Evolutionary conservation across 106 monocot genomes (phyloP).

Genomic region (Apostasia ramifera): DNA sequence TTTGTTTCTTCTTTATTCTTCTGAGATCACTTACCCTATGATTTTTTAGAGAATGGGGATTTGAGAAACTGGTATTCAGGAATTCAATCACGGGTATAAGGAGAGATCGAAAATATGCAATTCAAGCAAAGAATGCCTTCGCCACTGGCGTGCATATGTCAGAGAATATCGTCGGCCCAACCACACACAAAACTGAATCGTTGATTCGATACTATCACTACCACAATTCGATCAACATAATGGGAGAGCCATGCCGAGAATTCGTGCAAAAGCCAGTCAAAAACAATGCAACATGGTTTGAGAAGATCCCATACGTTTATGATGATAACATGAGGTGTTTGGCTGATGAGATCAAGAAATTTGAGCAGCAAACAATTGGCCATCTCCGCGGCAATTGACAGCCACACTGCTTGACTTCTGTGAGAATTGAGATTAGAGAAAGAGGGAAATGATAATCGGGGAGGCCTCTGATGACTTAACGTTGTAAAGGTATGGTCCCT

Average conservation of each 20-base stretch:
- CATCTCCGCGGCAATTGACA: not conserved
- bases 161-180: conserved; percentile 38
- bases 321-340: conserved; percentile 32
- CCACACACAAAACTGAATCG: conserved; percentile 34
- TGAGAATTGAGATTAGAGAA: not conserved
- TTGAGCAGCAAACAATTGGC: conserved; percentile 26
- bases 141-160: conserved; percentile 80
- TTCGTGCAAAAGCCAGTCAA: conserved; percentile 19
- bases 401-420: not conserved
- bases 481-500: conserved; percentile 1
- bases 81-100: conserved; percentile 22
- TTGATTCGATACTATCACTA: conserved; percentile 67
- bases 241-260: conserved; percentile 41
- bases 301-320: conserved; percentile 35
- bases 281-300: conserved; percentile 19
- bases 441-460: not conserved
- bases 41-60: conserved; percentile 50
- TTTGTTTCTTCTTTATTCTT: no score
- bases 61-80: conserved; percentile 69
- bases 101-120: conserved; percentile 48
- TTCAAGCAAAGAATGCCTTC: conserved; percentile 47
- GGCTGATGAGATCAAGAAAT: conserved; percentile 18
- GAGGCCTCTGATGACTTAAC: not conserved
- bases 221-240: conserved; percentile 49
- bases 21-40: not conserved